Base-by-base conservation (phyloP, 495 filamentous ascomycete genomes). In the Penicillium verhagenii region DNA sequence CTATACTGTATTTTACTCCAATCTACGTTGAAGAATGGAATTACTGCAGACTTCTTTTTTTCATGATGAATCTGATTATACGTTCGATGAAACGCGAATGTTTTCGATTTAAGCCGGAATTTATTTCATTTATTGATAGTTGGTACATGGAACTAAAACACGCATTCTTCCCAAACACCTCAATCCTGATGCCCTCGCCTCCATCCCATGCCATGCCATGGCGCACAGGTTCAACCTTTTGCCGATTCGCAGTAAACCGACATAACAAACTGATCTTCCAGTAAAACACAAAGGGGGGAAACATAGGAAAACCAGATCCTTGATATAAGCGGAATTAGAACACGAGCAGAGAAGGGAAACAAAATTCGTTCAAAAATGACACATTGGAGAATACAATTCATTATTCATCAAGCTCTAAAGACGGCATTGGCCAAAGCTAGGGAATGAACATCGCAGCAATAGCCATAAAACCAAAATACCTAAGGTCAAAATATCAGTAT, bases 401-500 rank as follows among this genome's bases (percentile, higher is more conserved):
- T 56, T 38, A 57, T 35, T 59, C 54, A 38, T 51, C 14, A 53
- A 23, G 33, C 14, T 38, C 47, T 21, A 44, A 21, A 16, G 28
- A 9, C 1, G 10, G 9, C 18, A 24, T 19, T 18, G 29, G 13
- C 29, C 21, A 24, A 42, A 19, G 9, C 53, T 52, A 75, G 6
- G 67, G 67, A 57, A 76, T 72, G 48, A 73, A 71, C 65, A 76
- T 64, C 13, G 74, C 74, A 23, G 70, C 70, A 8, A 68, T 23
- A 35, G 70, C 59, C 74, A 77, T 77, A 47, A 74, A 74, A 5
- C 65, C 70, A 43, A 77, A 75, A 53, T 77, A 77, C 40, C 74
- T 77, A 47, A 26, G 5, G 20, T 31, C 28, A 4, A n/a, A 19
- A 14, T 24, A 24, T 60, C 26, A 63, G 59, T n/a, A n/a, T n/a